phyloP scores from a whole-genome alignment of 257 asterid genomes.

The Solanum verrucosum region DNA sequence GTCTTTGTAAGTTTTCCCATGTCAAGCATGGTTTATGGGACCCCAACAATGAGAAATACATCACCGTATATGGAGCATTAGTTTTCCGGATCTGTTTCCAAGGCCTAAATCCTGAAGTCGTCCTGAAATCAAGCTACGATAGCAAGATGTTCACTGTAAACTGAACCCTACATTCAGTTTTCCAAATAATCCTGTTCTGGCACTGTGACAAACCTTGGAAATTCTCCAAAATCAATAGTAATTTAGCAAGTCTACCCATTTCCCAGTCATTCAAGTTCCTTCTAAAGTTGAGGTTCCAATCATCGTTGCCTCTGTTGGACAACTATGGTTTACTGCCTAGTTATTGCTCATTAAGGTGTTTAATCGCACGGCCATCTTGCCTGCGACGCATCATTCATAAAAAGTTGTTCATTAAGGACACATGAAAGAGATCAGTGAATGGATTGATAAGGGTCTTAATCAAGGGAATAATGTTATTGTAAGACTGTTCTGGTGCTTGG shows the following conservation, averaged over 20 bases:
- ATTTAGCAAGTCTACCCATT: background rate
- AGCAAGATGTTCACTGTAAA: background rate
- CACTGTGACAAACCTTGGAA: background rate
- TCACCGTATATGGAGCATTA: background rate
- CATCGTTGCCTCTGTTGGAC: background rate
- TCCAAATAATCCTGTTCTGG: background rate
- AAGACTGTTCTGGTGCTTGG: background rate
- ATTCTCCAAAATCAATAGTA: background rate
- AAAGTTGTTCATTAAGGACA: background rate
- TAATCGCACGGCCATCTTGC: background rate
- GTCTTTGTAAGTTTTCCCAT: background rate
- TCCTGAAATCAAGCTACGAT: background rate
- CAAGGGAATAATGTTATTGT: background rate
- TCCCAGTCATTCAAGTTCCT: background rate
- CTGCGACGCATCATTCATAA: background rate
- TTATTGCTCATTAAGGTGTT: background rate
- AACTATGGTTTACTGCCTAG: background rate
- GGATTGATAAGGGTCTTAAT: background rate
- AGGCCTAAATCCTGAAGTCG: background rate
- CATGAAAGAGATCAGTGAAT: background rate
- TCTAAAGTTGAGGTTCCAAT: background rate
- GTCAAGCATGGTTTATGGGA: background rate
- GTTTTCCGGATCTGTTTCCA: background rate
- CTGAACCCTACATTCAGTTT: background rate
- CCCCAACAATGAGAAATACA: background rate